Base-by-base conservation (phyloP, 2,329 filamentous ascomycete genomes). In the Zasmidium citrigriseum region DNA sequence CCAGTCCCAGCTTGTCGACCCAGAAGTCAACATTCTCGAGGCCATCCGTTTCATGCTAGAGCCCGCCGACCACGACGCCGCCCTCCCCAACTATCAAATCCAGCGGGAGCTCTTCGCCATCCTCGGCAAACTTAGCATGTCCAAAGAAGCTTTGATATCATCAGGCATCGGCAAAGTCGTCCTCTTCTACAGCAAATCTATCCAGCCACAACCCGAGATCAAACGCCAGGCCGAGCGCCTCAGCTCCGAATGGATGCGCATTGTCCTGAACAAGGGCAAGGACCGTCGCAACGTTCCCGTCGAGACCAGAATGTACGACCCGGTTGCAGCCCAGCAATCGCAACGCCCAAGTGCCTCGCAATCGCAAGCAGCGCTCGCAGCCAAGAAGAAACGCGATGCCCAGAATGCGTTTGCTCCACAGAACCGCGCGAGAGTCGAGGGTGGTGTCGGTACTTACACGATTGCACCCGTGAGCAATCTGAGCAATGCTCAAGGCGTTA, bases 11-110 rank as follows among this genome's bases (percentile, higher is more conserved):
- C 87, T 98, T 51, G 86, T 97, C 44, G 93, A 97, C 66, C 93
- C 93, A 0, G 95, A 99, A 71, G 96, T 89, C 71, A 97, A 98
- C 78, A 89, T 99, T 62, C 80, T 99, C 41, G 91, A 96, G 76
- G 90, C 93, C 14, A 91, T 99, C 70, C 92, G 93, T 72, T 98
- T 96, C 83, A 98, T 98, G 82, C 84, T 99, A 21, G 95, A 99
- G 73, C 95, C 95, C 0, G 83, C 98, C 47, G 92, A 93, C 68
- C 64, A 69, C 58, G 93, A 98, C 72, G 95, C 93, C 57, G 93
- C 91, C 60, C 83, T 99, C 51, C 95, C 95, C 0, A 93, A 95
- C 25, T 99, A 97, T 78, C 95, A 95, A 72, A 98, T 99, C 66
- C 95, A 99, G 78, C 91, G 93, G 61, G 93, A 98, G 73, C 85